These are phyloP conservation scores for Zymoseptoria crescenta DNA, from an alignment of 2,329 filamentous ascomycete genomes.

Conservation along the genomic window DNA sequence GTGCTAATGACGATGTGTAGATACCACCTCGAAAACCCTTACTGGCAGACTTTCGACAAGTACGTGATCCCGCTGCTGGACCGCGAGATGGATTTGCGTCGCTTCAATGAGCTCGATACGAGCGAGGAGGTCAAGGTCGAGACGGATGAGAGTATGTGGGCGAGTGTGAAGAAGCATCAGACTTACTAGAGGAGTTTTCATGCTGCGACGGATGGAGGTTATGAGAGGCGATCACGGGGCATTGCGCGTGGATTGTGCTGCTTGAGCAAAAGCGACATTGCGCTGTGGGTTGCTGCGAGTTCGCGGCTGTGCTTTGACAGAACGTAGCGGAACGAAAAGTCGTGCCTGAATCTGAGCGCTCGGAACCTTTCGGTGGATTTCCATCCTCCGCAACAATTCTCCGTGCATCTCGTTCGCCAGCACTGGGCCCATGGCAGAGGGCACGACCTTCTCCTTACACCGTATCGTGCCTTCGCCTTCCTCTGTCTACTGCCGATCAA, in stretches of 20 bases:
- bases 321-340: neutral
- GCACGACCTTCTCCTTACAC: too few species aligned
- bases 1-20: slow-evolving; percentile 17
- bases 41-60: slow-evolving; percentile 69
- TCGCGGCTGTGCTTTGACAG: neutral
- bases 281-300: neutral
- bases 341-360: neutral
- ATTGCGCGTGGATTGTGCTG: neutral
- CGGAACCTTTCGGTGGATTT: neutral
- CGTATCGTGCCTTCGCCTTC: neutral
- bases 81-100: slow-evolving; percentile 59
- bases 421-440: too few species aligned
- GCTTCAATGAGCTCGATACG: slow-evolving; percentile 60
- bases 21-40: slow-evolving; percentile 52
- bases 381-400: neutral
- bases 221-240: neutral
- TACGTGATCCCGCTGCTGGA: slow-evolving; percentile 63
- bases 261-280: neutral
- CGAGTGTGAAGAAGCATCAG: slow-evolving; percentile 30
- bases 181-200: slow-evolving; percentile 12
- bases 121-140: slow-evolving; percentile 34
- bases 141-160: slow-evolving; percentile 27
- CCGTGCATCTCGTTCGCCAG: too few species aligned
- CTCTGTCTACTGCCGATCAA: slow-evolving; percentile 5
- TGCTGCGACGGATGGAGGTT: neutral